These are phyloP conservation scores for Penicillium tannophilum DNA, from an alignment of 495 filamentous ascomycete species.

Conservation along the genomic window DNA sequence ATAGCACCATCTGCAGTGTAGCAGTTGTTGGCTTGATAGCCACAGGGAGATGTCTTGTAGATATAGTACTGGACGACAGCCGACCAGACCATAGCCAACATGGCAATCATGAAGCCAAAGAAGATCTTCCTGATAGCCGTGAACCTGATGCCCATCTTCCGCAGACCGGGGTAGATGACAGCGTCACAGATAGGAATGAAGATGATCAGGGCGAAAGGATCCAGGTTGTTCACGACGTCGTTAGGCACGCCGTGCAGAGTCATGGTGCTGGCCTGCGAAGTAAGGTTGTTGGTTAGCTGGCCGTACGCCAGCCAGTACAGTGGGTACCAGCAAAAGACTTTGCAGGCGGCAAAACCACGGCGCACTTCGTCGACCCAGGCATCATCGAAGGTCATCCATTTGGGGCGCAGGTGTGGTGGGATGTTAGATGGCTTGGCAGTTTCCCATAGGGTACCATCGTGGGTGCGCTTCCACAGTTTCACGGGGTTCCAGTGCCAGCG, in stretches of 20 bases:
- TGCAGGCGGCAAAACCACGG: slow-evolving; percentile 69
- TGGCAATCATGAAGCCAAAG: slow-evolving; percentile 63
- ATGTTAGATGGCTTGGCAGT: slow-evolving; percentile 63
- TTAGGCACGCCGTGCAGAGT: slow-evolving; percentile 58
- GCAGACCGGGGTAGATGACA: slow-evolving; percentile 64
- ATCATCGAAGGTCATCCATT: slow-evolving; percentile 76
- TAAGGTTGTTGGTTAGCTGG: slow-evolving; percentile 65
- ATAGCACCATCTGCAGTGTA: slow-evolving; percentile 26
- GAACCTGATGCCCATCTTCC: slow-evolving; percentile 59
- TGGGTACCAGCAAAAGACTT: slow-evolving; percentile 70
- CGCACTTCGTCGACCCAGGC: slow-evolving; percentile 73
- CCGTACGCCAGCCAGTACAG: slow-evolving; percentile 68
- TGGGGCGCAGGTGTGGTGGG: slow-evolving; percentile 32
- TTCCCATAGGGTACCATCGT: slow-evolving; percentile 60
- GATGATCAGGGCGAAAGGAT: slow-evolving; percentile 69
- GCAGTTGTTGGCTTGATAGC: slow-evolving; percentile 53
- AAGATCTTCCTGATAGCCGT: slow-evolving; percentile 70
- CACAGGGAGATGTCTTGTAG: slow-evolving; percentile 62
- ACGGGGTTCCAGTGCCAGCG: slow-evolving; percentile 61
- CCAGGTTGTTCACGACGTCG: slow-evolving; percentile 72
- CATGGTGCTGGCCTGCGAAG: slow-evolving; percentile 55
- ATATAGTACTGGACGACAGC: slow-evolving; percentile 69
- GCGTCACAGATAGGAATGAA: slow-evolving; percentile 69
- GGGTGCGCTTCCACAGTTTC: slow-evolving; percentile 39
- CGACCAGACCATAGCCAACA: slow-evolving; percentile 58